phyloP scores from a whole-genome alignment of 1,284 basidiomycete genomes.

The Malassezia sp. region DNA sequence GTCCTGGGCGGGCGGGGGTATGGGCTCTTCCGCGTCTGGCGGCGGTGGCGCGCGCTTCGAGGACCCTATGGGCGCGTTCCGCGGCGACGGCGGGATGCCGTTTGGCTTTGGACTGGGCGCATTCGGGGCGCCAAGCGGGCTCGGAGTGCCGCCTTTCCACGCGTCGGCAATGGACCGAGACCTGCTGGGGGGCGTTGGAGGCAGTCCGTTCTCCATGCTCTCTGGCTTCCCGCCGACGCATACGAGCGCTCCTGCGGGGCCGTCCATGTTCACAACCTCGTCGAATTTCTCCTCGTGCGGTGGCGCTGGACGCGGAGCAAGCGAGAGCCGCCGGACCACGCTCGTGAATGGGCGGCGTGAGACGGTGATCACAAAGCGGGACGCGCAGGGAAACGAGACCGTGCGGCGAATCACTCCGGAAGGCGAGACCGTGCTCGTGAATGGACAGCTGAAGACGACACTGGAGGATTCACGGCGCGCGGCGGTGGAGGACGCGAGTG shows the following conservation, averaged over 20 bases:
- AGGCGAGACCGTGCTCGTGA: conserved; percentile 29
- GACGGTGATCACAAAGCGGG: conserved; percentile 30
- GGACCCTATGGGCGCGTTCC: neutral
- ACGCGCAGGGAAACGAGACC: conserved; percentile 29
- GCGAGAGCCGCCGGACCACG: conserved; percentile 25
- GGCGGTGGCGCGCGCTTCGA: neutral
- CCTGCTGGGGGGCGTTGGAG: neutral
- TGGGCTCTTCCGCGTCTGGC: conserved; percentile 2
- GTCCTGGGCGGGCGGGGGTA: neutral
- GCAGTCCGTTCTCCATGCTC: conserved; percentile 3
- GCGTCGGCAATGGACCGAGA: neutral
- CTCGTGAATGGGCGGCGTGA: conserved; percentile 32
- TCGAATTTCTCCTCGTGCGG: conserved; percentile 4
- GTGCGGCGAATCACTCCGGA: conserved; percentile 28
- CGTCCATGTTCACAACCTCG: conserved; percentile 3
- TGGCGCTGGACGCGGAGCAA: conserved; percentile 7
- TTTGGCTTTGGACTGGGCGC: neutral
- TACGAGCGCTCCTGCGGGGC: neutral
- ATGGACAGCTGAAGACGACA: conserved; percentile 24
- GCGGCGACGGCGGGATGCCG: conserved; percentile 1
- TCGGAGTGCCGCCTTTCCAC: neutral
- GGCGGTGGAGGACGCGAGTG: neutral
- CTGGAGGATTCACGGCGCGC: conserved; percentile 6
- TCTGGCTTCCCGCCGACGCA: conserved; percentile 10
- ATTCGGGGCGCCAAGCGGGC: neutral